These are phyloP conservation scores for Bremia lactucae DNA, from an alignment of 352 stramenopile species.

Conservation along the genomic window DNA sequence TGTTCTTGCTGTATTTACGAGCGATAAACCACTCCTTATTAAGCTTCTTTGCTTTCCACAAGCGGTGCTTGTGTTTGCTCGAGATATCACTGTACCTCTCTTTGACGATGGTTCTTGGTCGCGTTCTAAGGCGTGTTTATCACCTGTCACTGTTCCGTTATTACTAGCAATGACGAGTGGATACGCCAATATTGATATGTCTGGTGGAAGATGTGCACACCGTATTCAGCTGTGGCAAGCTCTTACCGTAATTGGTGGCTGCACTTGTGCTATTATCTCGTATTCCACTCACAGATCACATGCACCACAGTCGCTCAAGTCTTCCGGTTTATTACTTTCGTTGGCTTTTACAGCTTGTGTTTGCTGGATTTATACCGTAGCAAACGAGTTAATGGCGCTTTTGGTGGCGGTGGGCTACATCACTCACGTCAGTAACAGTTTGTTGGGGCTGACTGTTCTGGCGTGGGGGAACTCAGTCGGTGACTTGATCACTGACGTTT, in stretches of 20 bases:
- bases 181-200: conserved; percentile 17
- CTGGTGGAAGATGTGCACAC: conserved; percentile 9
- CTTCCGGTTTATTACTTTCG: conserved; percentile 45
- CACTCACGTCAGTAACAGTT: conserved; percentile 62
- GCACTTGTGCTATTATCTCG: conserved; percentile 53
- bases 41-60: conserved; percentile 49
- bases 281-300: conserved; percentile 57
- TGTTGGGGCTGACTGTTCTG: conserved; percentile 69
- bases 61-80: conserved; percentile 33
- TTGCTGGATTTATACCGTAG: conserved; percentile 87
- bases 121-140: conserved; percentile 75
- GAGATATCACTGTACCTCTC: conserved; percentile 61
- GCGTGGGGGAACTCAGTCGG: conserved; percentile 80
- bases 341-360: conserved; percentile 79
- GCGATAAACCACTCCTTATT: conserved; percentile 27
- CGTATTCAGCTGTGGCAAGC: conserved; percentile 36
- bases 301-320: conserved; percentile 32
- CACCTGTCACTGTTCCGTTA: conserved; percentile 70
- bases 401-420: conserved; percentile 67
- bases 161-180: conserved; percentile 70
- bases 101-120: conserved; percentile 66
- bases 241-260: conserved; percentile 12
- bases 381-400: conserved; percentile 77
- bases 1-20: conserved; percentile 31
- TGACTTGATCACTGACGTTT: conserved; percentile 77